Evolutionary conservation across 1,284 basidiomycete species (phyloP).

Genomic region (Phlebopus sp.): DNA sequence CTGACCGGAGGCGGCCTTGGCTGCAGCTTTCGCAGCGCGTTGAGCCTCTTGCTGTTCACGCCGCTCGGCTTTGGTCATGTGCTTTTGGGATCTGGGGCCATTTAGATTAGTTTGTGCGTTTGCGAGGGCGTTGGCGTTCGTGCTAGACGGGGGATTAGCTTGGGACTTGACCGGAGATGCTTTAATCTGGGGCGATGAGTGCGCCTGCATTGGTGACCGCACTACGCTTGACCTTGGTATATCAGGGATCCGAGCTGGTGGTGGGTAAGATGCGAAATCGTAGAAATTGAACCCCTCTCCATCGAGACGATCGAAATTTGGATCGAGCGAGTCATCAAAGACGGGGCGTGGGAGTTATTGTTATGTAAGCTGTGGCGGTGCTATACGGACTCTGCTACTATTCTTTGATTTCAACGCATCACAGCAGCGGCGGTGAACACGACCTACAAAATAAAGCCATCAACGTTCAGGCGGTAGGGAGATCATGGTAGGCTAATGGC

Average conservation of each 20-base stretch:
- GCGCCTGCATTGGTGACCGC: not conserved
- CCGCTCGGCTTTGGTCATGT: constrained; percentile 76
- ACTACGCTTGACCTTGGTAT: too few relatives aligned
- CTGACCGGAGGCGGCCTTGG: constrained; percentile 16
- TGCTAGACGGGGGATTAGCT: constrained; percentile 34
- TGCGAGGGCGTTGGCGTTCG: constrained; percentile 41
- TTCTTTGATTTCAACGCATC: not conserved
- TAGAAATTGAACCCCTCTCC: not conserved
- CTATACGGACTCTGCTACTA: too few relatives aligned
- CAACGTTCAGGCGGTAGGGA: not conserved
- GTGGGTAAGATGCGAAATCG: too few relatives aligned
- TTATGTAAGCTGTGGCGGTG: constrained; percentile 20
- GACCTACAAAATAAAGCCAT: not conserved
- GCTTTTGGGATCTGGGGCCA: constrained; percentile 50
- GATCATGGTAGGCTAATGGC: constrained; percentile 18
- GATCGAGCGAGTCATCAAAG: constrained; percentile 11
- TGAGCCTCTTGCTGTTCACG: constrained; percentile 78
- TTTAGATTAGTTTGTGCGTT: constrained; percentile 4
- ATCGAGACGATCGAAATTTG: not conserved
- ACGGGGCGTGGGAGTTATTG: constrained; percentile 23
- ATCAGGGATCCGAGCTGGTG: too few relatives aligned
- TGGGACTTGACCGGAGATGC: not conserved
- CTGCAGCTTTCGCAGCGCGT: constrained; percentile 65
- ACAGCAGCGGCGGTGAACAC: not conserved
- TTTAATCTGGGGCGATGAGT: not conserved